These are phyloP conservation scores for Diutina ranongensis DNA, from an alignment of 1,139 yeast genomes.

Conservation along the genomic window DNA sequence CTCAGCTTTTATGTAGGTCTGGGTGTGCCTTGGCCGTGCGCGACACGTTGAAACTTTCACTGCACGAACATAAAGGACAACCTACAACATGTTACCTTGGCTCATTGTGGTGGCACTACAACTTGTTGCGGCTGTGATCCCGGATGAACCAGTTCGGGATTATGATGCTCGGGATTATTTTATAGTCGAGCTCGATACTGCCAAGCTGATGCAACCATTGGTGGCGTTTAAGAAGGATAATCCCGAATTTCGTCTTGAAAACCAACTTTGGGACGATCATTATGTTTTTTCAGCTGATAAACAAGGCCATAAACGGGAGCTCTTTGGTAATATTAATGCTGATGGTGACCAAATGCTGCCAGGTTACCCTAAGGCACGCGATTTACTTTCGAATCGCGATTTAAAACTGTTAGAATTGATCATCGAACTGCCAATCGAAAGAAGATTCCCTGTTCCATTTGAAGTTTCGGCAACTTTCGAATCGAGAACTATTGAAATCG, in stretches of 20 bases:
- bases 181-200: conserved; percentile 41
- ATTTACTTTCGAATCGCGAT: conserved; percentile 16
- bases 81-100: neutral
- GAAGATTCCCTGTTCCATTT: conserved; percentile 32
- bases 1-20: neutral
- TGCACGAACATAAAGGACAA: neutral
- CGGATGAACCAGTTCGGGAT: conserved; percentile 14
- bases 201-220: conserved; percentile 17
- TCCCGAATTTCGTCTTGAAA: conserved; percentile 34
- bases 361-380: conserved; percentile 17
- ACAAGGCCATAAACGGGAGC: conserved; percentile 20
- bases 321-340: conserved; percentile 27
- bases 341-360: conserved; percentile 17
- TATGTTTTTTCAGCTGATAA: conserved; percentile 49
- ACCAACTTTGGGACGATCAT: conserved; percentile 44
- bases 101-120: conserved; percentile 2
- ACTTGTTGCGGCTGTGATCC: neutral
- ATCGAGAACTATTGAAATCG: conserved; percentile 11
- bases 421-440: conserved; percentile 33
- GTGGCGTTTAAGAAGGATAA: conserved; percentile 15
- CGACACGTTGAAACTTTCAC: neutral
- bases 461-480: conserved; percentile 8
- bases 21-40: too few relatives aligned
- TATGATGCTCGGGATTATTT: conserved; percentile 37
- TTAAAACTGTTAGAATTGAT: conserved; percentile 39